A percentile compares a stretch with the other conserved stretches of the same genome.
phyloP scores from a whole-genome alignment of 192 early-diverging fungal species.

The Gigaspora rosea region DNA sequence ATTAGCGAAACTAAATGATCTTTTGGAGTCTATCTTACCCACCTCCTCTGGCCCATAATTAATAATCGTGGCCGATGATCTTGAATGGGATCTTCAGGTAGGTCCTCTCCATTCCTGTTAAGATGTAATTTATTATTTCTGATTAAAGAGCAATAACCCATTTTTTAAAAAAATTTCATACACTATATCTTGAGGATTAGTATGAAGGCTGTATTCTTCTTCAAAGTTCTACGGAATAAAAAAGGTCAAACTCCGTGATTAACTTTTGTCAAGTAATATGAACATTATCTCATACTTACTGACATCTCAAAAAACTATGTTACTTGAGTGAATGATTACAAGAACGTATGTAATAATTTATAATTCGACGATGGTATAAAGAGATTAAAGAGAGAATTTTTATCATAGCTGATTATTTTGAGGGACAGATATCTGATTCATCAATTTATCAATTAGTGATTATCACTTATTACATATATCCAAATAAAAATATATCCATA shows the following conservation, averaged over 20 bases:
- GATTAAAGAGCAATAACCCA: neutral
- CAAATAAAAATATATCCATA: no score
- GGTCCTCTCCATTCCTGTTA: neutral
- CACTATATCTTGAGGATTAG: neutral
- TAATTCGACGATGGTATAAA: no score
- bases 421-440: no score
- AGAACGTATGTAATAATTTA: no score
- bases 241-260: neutral
- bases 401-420: no score
- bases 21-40: conserved; percentile 16
- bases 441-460: no score
- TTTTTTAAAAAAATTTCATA: neutral
- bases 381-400: no score
- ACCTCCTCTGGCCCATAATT: conserved; percentile 53
- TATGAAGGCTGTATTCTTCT: conserved; percentile 27
- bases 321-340: no score
- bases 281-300: no score
- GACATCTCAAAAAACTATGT: no score
- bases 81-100: conserved; percentile 24
- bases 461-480: no score
- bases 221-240: conserved; percentile 19
- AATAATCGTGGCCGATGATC: conserved; percentile 44
- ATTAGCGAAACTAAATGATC: neutral
- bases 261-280: no score
- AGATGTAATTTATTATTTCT: neutral